These are phyloP conservation scores for Aspergillus novofumigatus DNA, from an alignment of 2,329 filamentous ascomycete species.

Conservation along the genomic window DNA sequence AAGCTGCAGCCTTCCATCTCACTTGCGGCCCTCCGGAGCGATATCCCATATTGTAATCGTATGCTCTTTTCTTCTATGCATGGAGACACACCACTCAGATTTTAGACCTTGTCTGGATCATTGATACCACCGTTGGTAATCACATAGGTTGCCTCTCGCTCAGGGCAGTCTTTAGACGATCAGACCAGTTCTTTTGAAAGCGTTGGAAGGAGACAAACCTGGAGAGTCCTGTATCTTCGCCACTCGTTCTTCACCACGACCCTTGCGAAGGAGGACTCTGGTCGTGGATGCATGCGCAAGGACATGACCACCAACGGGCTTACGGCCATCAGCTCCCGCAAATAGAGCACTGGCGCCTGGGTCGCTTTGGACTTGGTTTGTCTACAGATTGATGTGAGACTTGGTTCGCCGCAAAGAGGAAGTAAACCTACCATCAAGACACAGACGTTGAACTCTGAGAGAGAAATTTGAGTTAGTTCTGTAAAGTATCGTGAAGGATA, in stretches of 20 bases:
- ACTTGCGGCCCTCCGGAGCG: background rate
- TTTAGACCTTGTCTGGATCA: conserved; percentile 56
- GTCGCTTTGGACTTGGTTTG: conserved; percentile 68
- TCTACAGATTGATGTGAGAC: conserved; percentile 37
- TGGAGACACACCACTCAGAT: background rate
- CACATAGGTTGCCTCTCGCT: conserved; percentile 65
- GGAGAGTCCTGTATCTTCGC: conserved; percentile 66
- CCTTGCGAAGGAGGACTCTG: conserved; percentile 62
- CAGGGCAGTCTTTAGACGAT: conserved; percentile 56
- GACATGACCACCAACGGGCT: conserved; percentile 64
- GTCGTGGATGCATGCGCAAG: conserved; percentile 66
- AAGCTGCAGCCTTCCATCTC: background rate
- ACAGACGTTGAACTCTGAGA: conserved; percentile 61
- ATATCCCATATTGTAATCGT: background rate
- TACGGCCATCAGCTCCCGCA: conserved; percentile 63
- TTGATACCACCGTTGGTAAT: conserved; percentile 67
- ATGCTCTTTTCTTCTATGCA: background rate
- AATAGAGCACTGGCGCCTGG: conserved; percentile 66
- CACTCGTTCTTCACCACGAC: conserved; percentile 65
- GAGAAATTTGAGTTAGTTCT: conserved; percentile 1
- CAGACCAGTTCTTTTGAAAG: conserved; percentile 12
- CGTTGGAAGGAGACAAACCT: conserved; percentile 40
- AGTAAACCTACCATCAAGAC: conserved; percentile 53
- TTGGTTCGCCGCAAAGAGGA: background rate
- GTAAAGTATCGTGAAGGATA: background rate